phyloP scores from a whole-genome alignment of 805 yeast species.

The Sugiyamaella americana region DNA sequence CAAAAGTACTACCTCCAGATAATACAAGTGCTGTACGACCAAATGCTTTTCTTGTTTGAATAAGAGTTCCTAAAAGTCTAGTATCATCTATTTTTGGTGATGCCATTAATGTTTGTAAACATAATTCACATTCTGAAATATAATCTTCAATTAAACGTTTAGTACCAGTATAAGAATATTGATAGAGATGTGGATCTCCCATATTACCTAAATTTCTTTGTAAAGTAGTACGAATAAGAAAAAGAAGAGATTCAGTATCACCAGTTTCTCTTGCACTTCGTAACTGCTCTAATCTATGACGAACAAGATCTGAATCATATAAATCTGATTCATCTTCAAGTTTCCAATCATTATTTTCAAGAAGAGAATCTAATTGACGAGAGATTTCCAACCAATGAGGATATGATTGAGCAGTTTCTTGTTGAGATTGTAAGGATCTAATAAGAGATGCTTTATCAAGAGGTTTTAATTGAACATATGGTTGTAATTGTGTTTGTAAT shows the following conservation, averaged over 20 bases:
- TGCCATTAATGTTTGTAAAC: conserved; percentile 33
- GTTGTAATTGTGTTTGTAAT: too few relatives aligned
- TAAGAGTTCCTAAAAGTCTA: conserved; percentile 67
- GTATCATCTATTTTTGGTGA: conserved; percentile 47
- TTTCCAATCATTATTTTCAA: conserved; percentile 72
- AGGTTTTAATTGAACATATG: neutral
- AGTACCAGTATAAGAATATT: conserved; percentile 80
- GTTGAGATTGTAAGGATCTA: neutral
- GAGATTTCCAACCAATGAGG: conserved; percentile 67
- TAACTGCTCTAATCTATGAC: conserved; percentile 48
- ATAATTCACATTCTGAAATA: conserved; percentile 64
- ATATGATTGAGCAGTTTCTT: conserved; percentile 23
- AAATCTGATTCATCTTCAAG: conserved; percentile 47
- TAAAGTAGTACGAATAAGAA: conserved; percentile 79
- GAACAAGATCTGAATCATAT: conserved; percentile 66
- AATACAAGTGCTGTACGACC: conserved; percentile 94
- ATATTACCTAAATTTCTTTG: conserved; percentile 79
- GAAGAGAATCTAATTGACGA: conserved; percentile 53
- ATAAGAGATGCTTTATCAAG: neutral
- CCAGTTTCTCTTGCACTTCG: conserved; percentile 48
- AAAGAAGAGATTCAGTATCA: conserved; percentile 58
- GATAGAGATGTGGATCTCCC: conserved; percentile 71
- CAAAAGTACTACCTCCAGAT: conserved; percentile 95
- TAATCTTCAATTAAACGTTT: conserved; percentile 78
- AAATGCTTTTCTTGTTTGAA: conserved; percentile 82